Percentiles rank a stretch among this genome's conserved stretches.
Evolutionary conservation across 108 stramenopile species (phyloP).

Genomic region (Fistulifera pelliculosa): DNA sequence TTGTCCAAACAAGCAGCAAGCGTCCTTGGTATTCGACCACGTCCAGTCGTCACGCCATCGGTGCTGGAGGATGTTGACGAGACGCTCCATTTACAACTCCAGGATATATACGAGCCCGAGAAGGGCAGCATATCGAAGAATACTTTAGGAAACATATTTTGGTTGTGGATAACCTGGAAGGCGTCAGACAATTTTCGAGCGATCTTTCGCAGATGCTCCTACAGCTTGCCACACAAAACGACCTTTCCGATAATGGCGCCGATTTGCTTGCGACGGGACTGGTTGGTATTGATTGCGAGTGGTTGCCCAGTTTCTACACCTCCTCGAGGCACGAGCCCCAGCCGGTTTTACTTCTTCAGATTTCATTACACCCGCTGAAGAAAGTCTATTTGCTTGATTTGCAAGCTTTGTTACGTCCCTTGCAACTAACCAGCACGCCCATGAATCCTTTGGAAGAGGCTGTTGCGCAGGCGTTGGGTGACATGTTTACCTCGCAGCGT

Average conservation of each 20-base stretch:
- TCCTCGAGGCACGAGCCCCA: conserved; percentile 10
- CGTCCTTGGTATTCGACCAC: background rate
- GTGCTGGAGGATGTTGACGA: too few relatives aligned
- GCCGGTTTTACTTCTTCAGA: conserved; percentile 24
- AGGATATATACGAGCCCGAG: conserved; percentile 1
- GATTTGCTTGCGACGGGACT: conserved; percentile 1
- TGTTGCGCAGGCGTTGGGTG: conserved; percentile 5
- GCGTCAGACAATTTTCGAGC: conserved; percentile 10
- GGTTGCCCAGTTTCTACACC: conserved; percentile 23
- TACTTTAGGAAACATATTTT: background rate
- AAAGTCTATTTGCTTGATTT: conserved; percentile 25
- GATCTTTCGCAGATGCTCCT: conserved; percentile 10
- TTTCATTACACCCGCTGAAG: conserved; percentile 15
- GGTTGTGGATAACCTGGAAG: conserved; percentile 8
- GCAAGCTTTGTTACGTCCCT: conserved; percentile 20
- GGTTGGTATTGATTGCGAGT: conserved; percentile 34
- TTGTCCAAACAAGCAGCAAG: background rate
- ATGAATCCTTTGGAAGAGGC: conserved; percentile 16
- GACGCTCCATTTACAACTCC: conserved; percentile 1
- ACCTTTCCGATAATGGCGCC: background rate
- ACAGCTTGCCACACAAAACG: background rate
- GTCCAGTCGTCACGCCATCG: background rate
- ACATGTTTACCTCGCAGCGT: conserved; percentile 10
- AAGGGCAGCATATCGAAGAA: background rate
- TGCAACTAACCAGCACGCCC: conserved; percentile 2